Conservation (phyloP, 2,329 filamentous ascomycete species). For the Beauveria sp. region DNA sequence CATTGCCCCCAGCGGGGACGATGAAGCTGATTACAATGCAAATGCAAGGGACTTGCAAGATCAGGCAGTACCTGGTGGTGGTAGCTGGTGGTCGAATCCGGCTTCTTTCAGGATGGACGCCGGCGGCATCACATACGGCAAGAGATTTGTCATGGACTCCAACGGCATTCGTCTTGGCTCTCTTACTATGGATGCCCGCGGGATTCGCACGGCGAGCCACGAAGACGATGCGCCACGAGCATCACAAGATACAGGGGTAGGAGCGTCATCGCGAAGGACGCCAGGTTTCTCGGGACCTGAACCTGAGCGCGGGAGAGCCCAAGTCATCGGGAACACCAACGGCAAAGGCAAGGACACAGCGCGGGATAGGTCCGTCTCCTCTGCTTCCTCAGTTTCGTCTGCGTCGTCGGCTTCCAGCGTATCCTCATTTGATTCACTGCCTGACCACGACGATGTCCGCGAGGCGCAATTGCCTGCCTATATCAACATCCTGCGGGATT, state of each 20-base stretch:
- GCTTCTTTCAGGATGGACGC: conserved; percentile 32
- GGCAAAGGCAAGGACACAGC: conserved; percentile 14
- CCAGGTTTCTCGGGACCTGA: background rate
- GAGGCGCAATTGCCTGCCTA: conserved; percentile 41
- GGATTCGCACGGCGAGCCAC: conserved; percentile 22
- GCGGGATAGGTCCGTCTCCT: conserved; percentile 29
- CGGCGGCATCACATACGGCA: conserved; percentile 36
- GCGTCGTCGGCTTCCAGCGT: conserved; percentile 25
- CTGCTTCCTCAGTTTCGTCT: conserved; percentile 26
- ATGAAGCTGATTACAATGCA: background rate
- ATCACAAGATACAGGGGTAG: background rate
- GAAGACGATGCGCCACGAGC: background rate
- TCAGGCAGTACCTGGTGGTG: background rate
- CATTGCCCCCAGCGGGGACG: conserved; percentile 18
- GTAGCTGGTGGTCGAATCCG: background rate
- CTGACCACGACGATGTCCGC: conserved; percentile 42
- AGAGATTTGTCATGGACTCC: conserved; percentile 35
- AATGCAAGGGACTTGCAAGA: conserved; percentile 8
- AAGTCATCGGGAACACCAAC: background rate
- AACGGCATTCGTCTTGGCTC: conserved; percentile 39
- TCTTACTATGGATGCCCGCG: conserved; percentile 33
- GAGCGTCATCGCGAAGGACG: background rate
- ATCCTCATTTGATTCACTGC: conserved; percentile 45
- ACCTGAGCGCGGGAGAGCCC: background rate
- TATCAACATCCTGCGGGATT: conserved; percentile 36